Evolutionary conservation across 345 rosid species (phyloP).

Genomic region (Nephelium lappaceum): DNA sequence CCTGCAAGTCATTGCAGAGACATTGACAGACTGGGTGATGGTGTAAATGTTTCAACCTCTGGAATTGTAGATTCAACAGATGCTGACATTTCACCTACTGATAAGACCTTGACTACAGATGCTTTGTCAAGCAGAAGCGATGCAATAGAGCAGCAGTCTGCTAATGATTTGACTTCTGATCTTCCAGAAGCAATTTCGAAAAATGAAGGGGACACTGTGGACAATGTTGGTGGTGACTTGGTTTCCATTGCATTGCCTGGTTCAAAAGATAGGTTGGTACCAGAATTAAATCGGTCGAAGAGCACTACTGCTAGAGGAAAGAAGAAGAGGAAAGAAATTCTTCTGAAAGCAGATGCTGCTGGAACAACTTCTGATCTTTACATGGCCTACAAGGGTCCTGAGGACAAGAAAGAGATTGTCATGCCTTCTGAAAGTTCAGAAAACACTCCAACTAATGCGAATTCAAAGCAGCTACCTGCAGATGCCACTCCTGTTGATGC

Average conservation of each 20-base stretch:
- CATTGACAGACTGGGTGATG: slow-evolving; percentile 26
- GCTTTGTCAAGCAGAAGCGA: slow-evolving; percentile 21
- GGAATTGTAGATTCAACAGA: slow-evolving; percentile 34
- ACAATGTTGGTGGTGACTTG: slow-evolving; percentile 33
- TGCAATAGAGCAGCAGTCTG: slow-evolving; percentile 30
- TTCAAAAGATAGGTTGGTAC: slow-evolving; percentile 49
- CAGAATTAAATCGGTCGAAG: slow-evolving; percentile 52
- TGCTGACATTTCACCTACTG: slow-evolving; percentile 26
- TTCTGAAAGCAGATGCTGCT: slow-evolving; percentile 93
- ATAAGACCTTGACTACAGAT: slow-evolving; percentile 20
- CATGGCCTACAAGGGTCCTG: slow-evolving; percentile 89
- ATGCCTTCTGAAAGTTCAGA: slow-evolving; percentile 35
- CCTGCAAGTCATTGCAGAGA: slow-evolving; percentile 25
- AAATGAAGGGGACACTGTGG: slow-evolving; percentile 37
- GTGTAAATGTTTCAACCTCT: slow-evolving; percentile 35
- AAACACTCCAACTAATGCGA: slow-evolving; percentile 27
- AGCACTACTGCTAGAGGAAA: slow-evolving; percentile 42
- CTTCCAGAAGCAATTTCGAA: slow-evolving; percentile 34
- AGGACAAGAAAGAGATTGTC: slow-evolving; percentile 66
- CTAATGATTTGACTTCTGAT: slow-evolving; percentile 29
- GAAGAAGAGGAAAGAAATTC: slow-evolving; percentile 67
- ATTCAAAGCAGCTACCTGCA: slow-evolving; percentile 39
- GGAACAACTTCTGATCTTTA: slow-evolving; percentile 85
- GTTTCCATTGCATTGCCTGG: slow-evolving; percentile 33
- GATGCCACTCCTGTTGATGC: slow-evolving; percentile 35